Evolutionary conservation across 805 yeast genomes (phyloP), one percentile per base, ranked within the genome.

Genomic region (Jamesozyma gamospora): DNA sequence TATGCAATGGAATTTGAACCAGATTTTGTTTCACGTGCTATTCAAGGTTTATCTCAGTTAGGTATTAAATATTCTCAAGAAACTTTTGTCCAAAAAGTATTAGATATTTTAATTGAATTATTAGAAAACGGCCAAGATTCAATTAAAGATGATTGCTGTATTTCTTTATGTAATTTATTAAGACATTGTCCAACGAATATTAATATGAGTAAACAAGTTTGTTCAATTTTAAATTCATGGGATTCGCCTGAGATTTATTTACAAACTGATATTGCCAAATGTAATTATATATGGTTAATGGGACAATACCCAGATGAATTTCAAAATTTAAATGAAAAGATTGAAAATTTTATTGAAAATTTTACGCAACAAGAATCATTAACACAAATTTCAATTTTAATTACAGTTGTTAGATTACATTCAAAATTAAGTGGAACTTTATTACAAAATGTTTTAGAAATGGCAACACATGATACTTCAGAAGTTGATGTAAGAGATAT

Each of bases 1-100:
- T 83, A 83, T 54, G 75, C 90, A 4, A 77, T 79, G 80, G 95
- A 84, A 54, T 77, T 86, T 50, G 96, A 90, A 53, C 75, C 79
- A 3, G 80, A 83, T 35, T 76, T 87, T 47, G 94, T 82, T 9
- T 52, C 63, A 32, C 71, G 77, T 44, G 71, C 90, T 2, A 73
- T 82, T 28, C 68, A 68, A 42, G 82, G 83, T 8, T 71, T 82
- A 46, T 81, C 85, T 0, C 81, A 83, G 36, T 70, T 82, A 35
- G 87, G 86, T 10, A 76, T 82, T 44, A 77, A 79, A 52, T 60
- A 78, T 37, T 51, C 62, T 1, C 47, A 55, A 21, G 66, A 73
- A 5, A 69, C 64, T 40, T 65, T 74, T 36, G 52, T 62, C 12
- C 68, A 73, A 34, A 77, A 72, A 49, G 71, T 84, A 3, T 67